phyloP scores from a whole-genome alignment of 2,329 filamentous ascomycete genomes.

The Alternaria sp. region DNA sequence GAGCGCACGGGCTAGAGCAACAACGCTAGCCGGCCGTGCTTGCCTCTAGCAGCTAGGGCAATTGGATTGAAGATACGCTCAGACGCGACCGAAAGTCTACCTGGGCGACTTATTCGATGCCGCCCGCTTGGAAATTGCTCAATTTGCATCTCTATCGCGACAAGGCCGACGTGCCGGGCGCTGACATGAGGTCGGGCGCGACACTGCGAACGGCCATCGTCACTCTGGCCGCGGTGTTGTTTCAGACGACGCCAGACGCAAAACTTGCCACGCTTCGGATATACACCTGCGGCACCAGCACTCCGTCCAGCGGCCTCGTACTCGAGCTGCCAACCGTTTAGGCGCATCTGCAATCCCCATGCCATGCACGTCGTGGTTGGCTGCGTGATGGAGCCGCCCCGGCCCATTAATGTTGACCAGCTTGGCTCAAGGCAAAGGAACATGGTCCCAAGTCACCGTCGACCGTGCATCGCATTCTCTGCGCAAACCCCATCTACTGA shows the following conservation, averaged over 20 bases:
- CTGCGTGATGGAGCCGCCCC: slow-evolving; percentile 27
- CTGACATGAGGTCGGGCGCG: not conserved
- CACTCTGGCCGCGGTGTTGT: slow-evolving; percentile 16
- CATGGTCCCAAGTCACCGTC: slow-evolving; percentile 11
- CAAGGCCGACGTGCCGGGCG: slow-evolving; percentile 11
- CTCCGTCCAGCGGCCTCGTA: slow-evolving; percentile 1
- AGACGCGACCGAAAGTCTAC: slow-evolving; percentile 24
- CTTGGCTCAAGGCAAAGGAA: slow-evolving; percentile 11
- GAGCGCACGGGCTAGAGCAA: slow-evolving; percentile 22
- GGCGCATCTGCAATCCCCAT: slow-evolving; percentile 15
- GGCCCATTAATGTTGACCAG: slow-evolving; percentile 22
- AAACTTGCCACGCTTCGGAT: slow-evolving; percentile 33
- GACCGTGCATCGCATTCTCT: slow-evolving; percentile 34
- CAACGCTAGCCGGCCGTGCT: slow-evolving; percentile 24
- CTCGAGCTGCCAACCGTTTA: not conserved
- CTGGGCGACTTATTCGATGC: slow-evolving; percentile 10
- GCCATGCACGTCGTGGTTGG: slow-evolving; percentile 23
- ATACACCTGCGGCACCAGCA: slow-evolving; percentile 18
- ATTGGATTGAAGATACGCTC: slow-evolving; percentile 34
- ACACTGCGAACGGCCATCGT: slow-evolving; percentile 5
- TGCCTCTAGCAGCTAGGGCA: slow-evolving; percentile 25
- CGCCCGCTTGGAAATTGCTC: slow-evolving; percentile 27
- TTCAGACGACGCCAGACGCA: slow-evolving; percentile 23
- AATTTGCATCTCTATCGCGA: slow-evolving; percentile 16
- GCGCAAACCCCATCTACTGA: slow-evolving; percentile 37